Conservation (phyloP, 148 eudicot species). For the Rhododendron mucronatum region DNA sequence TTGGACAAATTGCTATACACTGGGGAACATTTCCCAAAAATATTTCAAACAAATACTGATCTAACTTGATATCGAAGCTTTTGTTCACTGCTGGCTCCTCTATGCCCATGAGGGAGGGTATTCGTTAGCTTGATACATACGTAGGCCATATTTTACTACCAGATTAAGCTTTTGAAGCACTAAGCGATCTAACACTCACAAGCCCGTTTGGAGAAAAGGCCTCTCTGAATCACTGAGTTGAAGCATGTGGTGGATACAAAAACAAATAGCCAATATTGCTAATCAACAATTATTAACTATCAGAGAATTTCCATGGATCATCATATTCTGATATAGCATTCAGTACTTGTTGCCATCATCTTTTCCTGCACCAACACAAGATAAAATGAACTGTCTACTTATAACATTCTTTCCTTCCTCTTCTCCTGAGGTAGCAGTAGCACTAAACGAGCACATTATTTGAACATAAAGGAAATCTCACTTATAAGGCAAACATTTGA, state of each 20-base stretch:
- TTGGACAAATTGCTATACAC: background rate
- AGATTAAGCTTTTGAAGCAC: background rate
- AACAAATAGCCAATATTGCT: background rate
- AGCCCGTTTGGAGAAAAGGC: background rate
- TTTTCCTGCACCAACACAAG: background rate
- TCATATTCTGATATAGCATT: background rate
- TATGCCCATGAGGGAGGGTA: background rate
- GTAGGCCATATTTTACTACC: background rate
- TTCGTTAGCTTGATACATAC: background rate
- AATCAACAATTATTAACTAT: background rate
- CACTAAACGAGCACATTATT: background rate
- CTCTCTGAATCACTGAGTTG: background rate
- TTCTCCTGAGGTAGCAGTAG: background rate
- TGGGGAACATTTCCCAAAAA: background rate
- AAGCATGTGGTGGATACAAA: background rate
- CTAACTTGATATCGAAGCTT: background rate
- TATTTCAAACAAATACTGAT: background rate
- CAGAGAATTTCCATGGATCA: background rate
- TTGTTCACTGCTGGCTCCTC: background rate
- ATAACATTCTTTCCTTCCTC: background rate
- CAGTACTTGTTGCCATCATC: background rate
- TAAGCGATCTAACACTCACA: background rate
- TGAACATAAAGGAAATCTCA: background rate
- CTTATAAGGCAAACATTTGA: background rate
- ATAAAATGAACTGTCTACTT: background rate